Evolutionary conservation across 768 basidiomycete species (phyloP), one percentile per base, ranked within the genome.

Genomic region (Panaeolus cyanescens): DNA sequence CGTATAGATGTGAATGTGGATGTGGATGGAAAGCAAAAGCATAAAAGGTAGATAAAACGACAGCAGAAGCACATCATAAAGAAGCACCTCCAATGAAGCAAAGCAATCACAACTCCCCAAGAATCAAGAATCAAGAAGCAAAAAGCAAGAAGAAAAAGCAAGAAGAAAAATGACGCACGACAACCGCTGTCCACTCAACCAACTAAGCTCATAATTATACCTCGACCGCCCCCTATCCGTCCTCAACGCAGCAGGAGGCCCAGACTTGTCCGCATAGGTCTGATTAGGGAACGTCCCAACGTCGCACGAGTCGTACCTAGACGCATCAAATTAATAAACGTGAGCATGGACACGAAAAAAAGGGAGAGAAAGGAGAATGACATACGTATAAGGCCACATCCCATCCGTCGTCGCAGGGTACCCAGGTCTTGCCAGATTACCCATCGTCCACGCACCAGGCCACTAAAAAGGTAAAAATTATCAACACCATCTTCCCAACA

Each of bases 391-490:
- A 1, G 92, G 92, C 91, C 92, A 92, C 60, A 82, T 81, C 4
- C 94, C 93, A 55, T 95, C 92, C 1, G 89, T 90, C 1, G 91
- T 86, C 0, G 88, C 91, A 5, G 85, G 77, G 71, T 91, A 95
- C 5, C 93, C 94, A 0, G 93, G 86, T 36, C 94, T 77, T 1
- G 86, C 93, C 4, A 95, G 81, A 70, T 95, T 96, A 2, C 93
- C 93, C 88, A 91, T 90, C 19, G 90, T 92, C 93, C 93, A 95
- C 2, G 83, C 85, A 65, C 90, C 92, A 34, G 92, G 93, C 93
- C 91, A 93, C 87, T 89, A 50, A 3, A 57, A 25, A 15, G 30
- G 34, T 20, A 28, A 30, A 50, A 28, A 31, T 5, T 17, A 32
- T 61, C 42, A 61, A 32, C 17, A 39, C 32, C 42, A 22, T 28